Base-by-base conservation (phyloP, 306 rosid genomes). In the Amphicarpaea edgeworthii region DNA sequence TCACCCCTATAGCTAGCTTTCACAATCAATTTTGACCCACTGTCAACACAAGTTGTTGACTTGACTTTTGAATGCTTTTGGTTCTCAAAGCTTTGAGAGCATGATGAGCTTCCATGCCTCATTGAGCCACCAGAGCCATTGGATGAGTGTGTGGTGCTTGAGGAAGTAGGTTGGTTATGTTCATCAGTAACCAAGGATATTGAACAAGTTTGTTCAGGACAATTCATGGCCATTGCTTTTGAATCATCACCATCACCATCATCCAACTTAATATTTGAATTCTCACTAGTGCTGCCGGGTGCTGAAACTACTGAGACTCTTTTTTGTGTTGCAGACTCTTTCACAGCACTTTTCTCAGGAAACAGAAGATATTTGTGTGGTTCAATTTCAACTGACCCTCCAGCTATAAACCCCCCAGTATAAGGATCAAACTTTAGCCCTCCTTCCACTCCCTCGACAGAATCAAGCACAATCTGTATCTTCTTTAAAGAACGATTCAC, bases 371-470 rank as follows among this genome's bases (percentile, higher is more conserved):
- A 79, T 73, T 83, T 82, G 12, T 57, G 87, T 7, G 77, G 40
- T 57, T 85, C 87, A 58, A 79, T 72, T 71, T 92, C 97, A 68
- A 83, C 55, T 43, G 96, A 86, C 49, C 90, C 87, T 19, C 90
- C 85, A 54, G 97, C 86, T 68, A 90, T 83, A 78, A 95, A 86
- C 0, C 90, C 90, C 20, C 98, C 97, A 15, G 86, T 89, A 28
- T 77, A 81, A 40, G 98, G 97, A 71, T 92, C 96, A 72, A 89
- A 90, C 82, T 92, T 92, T 84, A 96, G 47, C 51, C 91, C 91
- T 46, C 97, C 96, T 77, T 92, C 93, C 45, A 92, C 92, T 63
- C 97, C 97, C 76, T 92, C 85, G 66, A 95, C 99, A 77, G 99
- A 96, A 71, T 96, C 97, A 51, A 96, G 90, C 53, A 92, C 99